Evolutionary conservation across 2,329 filamentous ascomycete species (phyloP), one percentile per base, ranked within the genome.

Genomic region (Xylariomycetidae sp.): DNA sequence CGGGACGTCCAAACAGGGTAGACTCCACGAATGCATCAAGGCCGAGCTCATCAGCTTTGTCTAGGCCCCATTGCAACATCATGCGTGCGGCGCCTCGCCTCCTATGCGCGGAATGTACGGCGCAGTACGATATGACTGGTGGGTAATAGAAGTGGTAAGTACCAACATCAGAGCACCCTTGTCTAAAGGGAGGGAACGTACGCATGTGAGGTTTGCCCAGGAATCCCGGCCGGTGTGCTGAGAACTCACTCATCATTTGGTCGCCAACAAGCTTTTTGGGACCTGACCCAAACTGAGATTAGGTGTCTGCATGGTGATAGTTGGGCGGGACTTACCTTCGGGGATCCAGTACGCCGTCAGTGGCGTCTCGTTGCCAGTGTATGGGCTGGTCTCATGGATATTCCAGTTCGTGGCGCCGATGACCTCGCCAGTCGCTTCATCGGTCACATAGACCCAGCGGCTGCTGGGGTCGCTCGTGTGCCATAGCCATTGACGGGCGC

Each of bases 401-500:
- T 41, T 37, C 39, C 41, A 46, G n/a, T 40, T 36, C 16, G 39
- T 31, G 3, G 33, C 44, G 20, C 41, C 44, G 15, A 46, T 34
- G 7, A 46, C 41, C 5, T 46, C 31, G 17, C 44, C 44, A 16
- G 38, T 44, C 19, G 25, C 33, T 20, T 44, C 41, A 27, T 46
- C 41, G 10, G 42, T 39, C 6, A 44, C 41, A 26, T 44, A 46
- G 31, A 46, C 16, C 44, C 44, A 46, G 27, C 35, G 27, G 27
- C 44, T 46, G 12, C 32, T 37, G 4, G 41, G 39, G 16, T 46
- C 38, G 20, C 15, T 30, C 10, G 27, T 36, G 28, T 46, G 44
- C 38, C 44, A 46, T 16, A 36, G 33, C 11, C 34, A 19, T 25
- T 42, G 38, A 14, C 44, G 38, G 15, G 41, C 25, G 9, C 28